A percentile compares a stretch with the other conserved stretches of the same genome.
Conservation (phyloP, 192 early-diverging fungal species). For the Chytriomyces hyalinus region DNA sequence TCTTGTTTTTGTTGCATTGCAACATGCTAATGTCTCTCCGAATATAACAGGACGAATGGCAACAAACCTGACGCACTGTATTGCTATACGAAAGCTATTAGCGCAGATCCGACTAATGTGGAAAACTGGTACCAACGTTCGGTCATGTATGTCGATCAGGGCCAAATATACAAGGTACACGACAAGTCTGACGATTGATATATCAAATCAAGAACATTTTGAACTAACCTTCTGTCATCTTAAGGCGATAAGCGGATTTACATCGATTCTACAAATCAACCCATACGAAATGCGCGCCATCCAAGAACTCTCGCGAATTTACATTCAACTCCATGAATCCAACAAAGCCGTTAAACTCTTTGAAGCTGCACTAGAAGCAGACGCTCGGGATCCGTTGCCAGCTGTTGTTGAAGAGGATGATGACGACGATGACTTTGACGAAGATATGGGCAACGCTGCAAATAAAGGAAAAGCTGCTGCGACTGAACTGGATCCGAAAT, state of each 20-base stretch:
- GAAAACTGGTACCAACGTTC: slow-evolving; percentile 75
- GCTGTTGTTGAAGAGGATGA: slow-evolving; percentile 26
- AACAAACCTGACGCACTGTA: slow-evolving; percentile 81
- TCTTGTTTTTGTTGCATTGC: neutral
- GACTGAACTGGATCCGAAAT: slow-evolving; percentile 15
- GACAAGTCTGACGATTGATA: slow-evolving; percentile 33
- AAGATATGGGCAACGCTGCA: slow-evolving; percentile 44
- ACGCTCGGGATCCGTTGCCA: slow-evolving; percentile 35
- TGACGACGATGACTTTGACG: slow-evolving; percentile 47
- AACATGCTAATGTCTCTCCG: neutral
- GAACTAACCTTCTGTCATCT: slow-evolving; percentile 11
- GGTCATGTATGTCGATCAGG: slow-evolving; percentile 63
- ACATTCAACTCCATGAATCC: slow-evolving; percentile 59
- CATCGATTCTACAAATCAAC: slow-evolving; percentile 57
- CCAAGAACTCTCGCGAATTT: slow-evolving; percentile 65
- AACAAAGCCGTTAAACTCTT: slow-evolving; percentile 53
- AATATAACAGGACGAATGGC: slow-evolving; percentile 52
- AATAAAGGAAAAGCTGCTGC: slow-evolving; percentile 44
- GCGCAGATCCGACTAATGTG: slow-evolving; percentile 66
- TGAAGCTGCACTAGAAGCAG: slow-evolving; percentile 45
- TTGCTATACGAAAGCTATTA: slow-evolving; percentile 74
- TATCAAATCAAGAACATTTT: slow-evolving; percentile 1
- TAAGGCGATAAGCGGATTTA: slow-evolving; percentile 66
- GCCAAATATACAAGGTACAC: slow-evolving; percentile 58
- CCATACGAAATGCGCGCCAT: slow-evolving; percentile 75